phyloP scores from a whole-genome alignment of 2,329 filamentous ascomycete species.

The Cladosporium sp. region DNA sequence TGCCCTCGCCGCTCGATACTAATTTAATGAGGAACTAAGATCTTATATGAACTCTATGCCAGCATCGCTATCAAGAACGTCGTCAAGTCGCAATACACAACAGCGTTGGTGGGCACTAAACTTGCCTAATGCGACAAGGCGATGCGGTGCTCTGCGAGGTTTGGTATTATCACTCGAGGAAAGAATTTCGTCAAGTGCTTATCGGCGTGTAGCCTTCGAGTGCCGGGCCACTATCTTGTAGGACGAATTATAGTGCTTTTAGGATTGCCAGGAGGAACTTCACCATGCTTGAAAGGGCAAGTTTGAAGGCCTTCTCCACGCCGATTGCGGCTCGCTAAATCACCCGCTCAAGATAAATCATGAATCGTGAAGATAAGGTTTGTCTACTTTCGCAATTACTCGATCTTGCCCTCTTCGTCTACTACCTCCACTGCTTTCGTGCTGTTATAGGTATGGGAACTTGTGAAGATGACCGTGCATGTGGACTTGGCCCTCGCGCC shows the following conservation, averaged over 20 bases:
- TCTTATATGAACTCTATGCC: neutral
- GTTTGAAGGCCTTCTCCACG: neutral
- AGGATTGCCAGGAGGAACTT: neutral
- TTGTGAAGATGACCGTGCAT: neutral
- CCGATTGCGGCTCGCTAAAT: neutral
- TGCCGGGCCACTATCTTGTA: neutral
- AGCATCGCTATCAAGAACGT: neutral
- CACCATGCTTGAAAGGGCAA: neutral
- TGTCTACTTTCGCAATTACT: too few species aligned
- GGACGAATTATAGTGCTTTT: neutral
- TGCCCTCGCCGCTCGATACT: too few species aligned
- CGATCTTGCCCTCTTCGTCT: too few species aligned
- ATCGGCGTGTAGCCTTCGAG: neutral
- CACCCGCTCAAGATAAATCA: neutral
- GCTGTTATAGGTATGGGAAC: neutral
- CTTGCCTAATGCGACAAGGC: neutral
- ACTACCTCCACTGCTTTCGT: too few species aligned
- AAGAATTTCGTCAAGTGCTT: conserved; percentile 1
- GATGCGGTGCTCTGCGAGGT: neutral
- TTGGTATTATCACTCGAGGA: neutral
- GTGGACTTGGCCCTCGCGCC: neutral
- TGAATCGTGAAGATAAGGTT: too few species aligned
- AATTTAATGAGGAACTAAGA: neutral
- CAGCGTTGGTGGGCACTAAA: neutral
- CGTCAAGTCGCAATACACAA: neutral